Evolutionary conservation across 2,329 filamentous ascomycete species (phyloP).

Genomic region (Alternaria angustiovoidea): DNA sequence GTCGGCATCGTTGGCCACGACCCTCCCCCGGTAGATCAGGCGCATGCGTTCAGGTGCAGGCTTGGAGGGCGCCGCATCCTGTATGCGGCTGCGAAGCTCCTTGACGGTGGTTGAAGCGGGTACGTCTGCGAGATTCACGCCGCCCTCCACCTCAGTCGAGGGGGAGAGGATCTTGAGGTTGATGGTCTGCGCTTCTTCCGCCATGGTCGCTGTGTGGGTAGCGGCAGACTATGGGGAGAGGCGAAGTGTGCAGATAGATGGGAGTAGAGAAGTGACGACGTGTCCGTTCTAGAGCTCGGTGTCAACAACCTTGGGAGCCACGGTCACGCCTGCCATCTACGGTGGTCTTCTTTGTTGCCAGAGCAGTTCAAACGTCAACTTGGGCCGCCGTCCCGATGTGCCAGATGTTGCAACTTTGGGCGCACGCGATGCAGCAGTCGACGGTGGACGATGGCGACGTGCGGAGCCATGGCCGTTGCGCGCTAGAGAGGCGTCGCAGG

Average conservation of each 20-base stretch:
- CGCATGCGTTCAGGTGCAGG: slow-evolving; percentile 58
- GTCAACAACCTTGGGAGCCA: slow-evolving; percentile 22
- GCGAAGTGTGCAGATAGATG: not conserved
- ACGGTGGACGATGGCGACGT: slow-evolving; percentile 3
- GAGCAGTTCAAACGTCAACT: not conserved
- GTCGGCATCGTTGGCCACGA: slow-evolving; percentile 59
- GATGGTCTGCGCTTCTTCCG: slow-evolving; percentile 31
- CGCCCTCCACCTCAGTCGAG: slow-evolving; percentile 48
- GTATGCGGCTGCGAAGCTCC: slow-evolving; percentile 62
- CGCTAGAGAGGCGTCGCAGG: slow-evolving; percentile 18
- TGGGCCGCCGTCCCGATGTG: not conserved
- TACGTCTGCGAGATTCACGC: slow-evolving; percentile 42
- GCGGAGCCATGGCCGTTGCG: slow-evolving; percentile 24
- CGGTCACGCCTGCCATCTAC: slow-evolving; percentile 16
- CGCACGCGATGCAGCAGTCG: slow-evolving; percentile 9
- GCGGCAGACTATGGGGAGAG: slow-evolving; percentile 8
- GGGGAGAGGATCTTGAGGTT: slow-evolving; percentile 53
- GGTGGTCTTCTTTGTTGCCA: not conserved
- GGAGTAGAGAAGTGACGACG: slow-evolving; percentile 14
- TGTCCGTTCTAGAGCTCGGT: slow-evolving; percentile 37
- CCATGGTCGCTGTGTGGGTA: slow-evolving; percentile 31
- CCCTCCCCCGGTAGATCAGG: slow-evolving; percentile 66
- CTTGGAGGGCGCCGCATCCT: slow-evolving; percentile 55
- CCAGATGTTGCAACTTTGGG: not conserved
- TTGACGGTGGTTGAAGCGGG: slow-evolving; percentile 56